A percentile compares a stretch with the other conserved stretches of the same genome.
Conservation (phyloP, 2,329 filamentous ascomycete genomes). For the Eutypa lata region DNA sequence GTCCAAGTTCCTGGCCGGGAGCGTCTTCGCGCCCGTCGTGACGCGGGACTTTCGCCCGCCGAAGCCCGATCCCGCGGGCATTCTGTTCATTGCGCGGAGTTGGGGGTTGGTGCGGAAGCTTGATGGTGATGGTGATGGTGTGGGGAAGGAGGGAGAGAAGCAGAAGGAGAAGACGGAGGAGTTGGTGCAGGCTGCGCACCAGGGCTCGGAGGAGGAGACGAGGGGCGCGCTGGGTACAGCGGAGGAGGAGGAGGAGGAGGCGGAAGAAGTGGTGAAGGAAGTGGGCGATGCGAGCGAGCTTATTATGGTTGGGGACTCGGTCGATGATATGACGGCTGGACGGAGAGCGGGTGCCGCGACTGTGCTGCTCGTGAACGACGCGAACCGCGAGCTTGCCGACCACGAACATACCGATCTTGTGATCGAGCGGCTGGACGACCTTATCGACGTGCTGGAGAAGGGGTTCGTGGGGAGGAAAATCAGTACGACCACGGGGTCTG, state of each 20-base stretch:
- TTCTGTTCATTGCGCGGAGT: slow-evolving; percentile 75
- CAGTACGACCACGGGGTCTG: background rate
- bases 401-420: slow-evolving; percentile 77
- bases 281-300: slow-evolving; percentile 50
- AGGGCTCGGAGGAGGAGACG: slow-evolving; percentile 11
- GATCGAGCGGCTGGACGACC: slow-evolving; percentile 69
- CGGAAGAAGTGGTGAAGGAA: slow-evolving; percentile 30
- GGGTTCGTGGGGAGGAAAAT: slow-evolving; percentile 61
- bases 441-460: slow-evolving; percentile 70
- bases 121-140: background rate
- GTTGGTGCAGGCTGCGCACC: slow-evolving; percentile 12
- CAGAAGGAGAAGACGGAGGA: slow-evolving; percentile 14
- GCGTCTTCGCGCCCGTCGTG: slow-evolving; percentile 73
- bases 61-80: slow-evolving; percentile 85
- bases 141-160: too few species aligned
- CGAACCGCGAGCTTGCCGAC: slow-evolving; percentile 65
- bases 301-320: slow-evolving; percentile 73
- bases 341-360: slow-evolving; percentile 81
- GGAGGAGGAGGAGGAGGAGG: slow-evolving; percentile 3
- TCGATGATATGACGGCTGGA: slow-evolving; percentile 92
- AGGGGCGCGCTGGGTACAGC: slow-evolving; percentile 15
- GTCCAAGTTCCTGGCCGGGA: slow-evolving; percentile 65
- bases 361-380: slow-evolving; percentile 82
- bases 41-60: slow-evolving; percentile 80
- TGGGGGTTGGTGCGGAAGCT: slow-evolving; percentile 59